Conservation (phyloP, 805 yeast species). For the Metschnikowia corniflorae region DNA sequence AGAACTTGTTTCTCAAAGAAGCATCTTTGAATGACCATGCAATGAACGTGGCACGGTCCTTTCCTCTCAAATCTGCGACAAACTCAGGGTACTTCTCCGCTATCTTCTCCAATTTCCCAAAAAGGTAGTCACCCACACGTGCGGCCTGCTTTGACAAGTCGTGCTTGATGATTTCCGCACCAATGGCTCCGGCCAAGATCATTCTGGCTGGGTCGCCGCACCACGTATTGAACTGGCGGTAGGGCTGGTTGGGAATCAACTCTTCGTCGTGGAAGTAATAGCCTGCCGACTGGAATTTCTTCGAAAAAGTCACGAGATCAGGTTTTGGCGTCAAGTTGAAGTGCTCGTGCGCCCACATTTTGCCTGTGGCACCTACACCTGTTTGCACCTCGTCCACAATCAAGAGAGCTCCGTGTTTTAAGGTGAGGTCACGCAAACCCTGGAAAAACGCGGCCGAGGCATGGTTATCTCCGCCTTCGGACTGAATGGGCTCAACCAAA, state of each 20-base stretch:
- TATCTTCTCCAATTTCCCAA: constrained; percentile 49
- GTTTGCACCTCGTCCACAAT: constrained; percentile 89
- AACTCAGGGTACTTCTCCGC: constrained; percentile 52
- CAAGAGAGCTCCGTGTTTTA: constrained; percentile 64
- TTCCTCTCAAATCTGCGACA: constrained; percentile 63
- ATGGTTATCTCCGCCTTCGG: constrained; percentile 92
- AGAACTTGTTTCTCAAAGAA: constrained; percentile 57
- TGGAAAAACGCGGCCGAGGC: constrained; percentile 77
- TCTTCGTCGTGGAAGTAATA: constrained; percentile 75
- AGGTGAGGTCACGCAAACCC: constrained; percentile 72
- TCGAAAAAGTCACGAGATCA: constrained; percentile 81
- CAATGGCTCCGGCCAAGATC: constrained; percentile 71
- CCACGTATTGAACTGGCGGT: constrained; percentile 92
- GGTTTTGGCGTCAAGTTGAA: constrained; percentile 73
- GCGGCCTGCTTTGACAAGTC: constrained; percentile 54
- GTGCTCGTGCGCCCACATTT: constrained; percentile 86
- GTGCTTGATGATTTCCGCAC: constrained; percentile 58
- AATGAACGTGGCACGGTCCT: constrained; percentile 71
- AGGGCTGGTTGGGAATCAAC: constrained; percentile 70
- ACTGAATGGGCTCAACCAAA: constrained; percentile 86
- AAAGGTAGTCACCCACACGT: constrained; percentile 67
- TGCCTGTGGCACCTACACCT: constrained; percentile 86
- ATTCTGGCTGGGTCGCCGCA: constrained; percentile 87
- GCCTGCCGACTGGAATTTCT: constrained; percentile 88
- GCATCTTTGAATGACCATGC: constrained; percentile 69